Conservation (phyloP, 768 basidiomycete genomes). For the Austroboletus eburneus region DNA sequence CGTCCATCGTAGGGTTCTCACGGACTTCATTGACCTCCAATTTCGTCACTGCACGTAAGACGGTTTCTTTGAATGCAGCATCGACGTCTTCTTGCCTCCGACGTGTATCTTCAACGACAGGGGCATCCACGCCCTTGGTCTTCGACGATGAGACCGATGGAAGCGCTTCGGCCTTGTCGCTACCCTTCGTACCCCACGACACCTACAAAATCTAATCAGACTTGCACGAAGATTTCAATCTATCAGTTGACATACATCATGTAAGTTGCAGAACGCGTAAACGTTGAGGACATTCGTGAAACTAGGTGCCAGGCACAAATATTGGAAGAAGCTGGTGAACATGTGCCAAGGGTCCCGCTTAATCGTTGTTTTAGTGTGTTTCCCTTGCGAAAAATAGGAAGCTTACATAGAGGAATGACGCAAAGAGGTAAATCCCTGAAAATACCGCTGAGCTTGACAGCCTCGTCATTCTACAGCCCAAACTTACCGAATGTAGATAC, state of each 20-base stretch:
- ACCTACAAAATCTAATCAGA: slow-evolving; percentile 40
- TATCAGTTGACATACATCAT: slow-evolving; percentile 54
- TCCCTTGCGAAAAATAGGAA: not conserved
- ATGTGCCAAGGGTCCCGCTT: slow-evolving; percentile 98
- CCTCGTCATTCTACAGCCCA: not conserved
- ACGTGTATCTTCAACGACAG: slow-evolving; percentile 83
- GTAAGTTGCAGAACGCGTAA: slow-evolving; percentile 96
- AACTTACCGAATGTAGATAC: slow-evolving; percentile 76
- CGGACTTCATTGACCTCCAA: slow-evolving; percentile 56
- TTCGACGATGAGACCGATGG: slow-evolving; percentile 88
- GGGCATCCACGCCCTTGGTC: slow-evolving; percentile 63
- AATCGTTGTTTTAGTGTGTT: slow-evolving; percentile 5
- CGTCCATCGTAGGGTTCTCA: slow-evolving; percentile 83
- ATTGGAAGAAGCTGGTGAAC: slow-evolving; percentile 91
- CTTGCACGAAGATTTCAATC: not conserved
- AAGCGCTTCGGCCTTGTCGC: slow-evolving; percentile 88
- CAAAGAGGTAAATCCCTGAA: slow-evolving; percentile 71
- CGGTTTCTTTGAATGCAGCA: slow-evolving; percentile 86
- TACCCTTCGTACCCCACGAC: slow-evolving; percentile 94
- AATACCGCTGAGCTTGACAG: slow-evolving; percentile 9
- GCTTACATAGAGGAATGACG: slow-evolving; percentile 84
- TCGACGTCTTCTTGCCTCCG: slow-evolving; percentile 87
- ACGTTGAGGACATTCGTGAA: slow-evolving; percentile 96
- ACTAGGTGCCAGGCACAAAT: slow-evolving; percentile 83
- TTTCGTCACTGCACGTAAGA: slow-evolving; percentile 80